A percentile compares a stretch with the other conserved stretches of the same genome.
Evolutionary conservation across 2,329 filamentous ascomycete genomes (phyloP).

Genomic region (Paradendryphiella salina): DNA sequence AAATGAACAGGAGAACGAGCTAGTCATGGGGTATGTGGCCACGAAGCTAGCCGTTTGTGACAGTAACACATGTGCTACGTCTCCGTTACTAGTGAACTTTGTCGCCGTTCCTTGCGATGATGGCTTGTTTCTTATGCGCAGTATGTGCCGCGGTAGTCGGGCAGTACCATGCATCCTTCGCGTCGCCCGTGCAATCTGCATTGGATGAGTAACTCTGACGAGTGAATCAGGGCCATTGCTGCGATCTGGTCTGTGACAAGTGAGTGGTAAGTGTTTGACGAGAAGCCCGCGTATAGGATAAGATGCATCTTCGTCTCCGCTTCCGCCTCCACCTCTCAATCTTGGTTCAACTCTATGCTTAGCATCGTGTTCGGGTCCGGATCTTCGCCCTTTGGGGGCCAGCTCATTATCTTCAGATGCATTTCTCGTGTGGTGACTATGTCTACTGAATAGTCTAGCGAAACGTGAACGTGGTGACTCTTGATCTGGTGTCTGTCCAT

Average conservation of each 20-base stretch:
- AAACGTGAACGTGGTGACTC: not conserved
- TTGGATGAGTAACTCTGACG: not conserved
- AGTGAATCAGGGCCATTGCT: not conserved
- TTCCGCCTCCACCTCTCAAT: slow-evolving; percentile 20
- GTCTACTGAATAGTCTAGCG: not conserved
- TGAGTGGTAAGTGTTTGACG: slow-evolving; percentile 8
- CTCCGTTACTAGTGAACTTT: not conserved
- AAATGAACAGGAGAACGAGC: not conserved
- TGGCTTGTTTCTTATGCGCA: not conserved
- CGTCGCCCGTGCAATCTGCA: not conserved
- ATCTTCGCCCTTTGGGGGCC: not conserved
- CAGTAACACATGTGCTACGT: not conserved
- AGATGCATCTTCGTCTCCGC: not conserved
- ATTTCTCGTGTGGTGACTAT: not conserved
- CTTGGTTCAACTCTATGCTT: not conserved
- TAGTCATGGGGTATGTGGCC: not conserved
- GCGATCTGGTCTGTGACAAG: not conserved
- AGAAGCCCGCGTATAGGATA: not conserved
- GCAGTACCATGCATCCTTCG: slow-evolving; percentile 1
- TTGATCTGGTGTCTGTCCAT: not conserved
- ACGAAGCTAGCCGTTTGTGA: not conserved
- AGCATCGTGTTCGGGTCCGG: slow-evolving; percentile 11
- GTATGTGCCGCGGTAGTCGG: not conserved
- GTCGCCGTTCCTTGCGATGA: not conserved
- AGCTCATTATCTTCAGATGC: not conserved